phyloP scores from a whole-genome alignment of 2,329 filamentous ascomycete species.

The Diaporthe sp. region DNA sequence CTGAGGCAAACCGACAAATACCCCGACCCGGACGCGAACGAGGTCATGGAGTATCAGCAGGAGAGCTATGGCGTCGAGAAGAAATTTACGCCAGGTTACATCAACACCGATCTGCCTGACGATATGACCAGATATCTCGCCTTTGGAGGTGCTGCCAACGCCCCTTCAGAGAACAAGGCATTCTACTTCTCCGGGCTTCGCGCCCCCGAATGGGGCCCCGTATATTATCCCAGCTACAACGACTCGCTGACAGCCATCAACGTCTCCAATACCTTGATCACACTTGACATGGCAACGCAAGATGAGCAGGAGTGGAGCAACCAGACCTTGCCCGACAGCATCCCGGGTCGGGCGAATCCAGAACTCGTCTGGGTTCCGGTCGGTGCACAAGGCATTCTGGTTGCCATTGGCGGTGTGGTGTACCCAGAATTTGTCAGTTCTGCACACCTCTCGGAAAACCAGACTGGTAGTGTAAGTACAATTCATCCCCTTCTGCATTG shows the following conservation, averaged over 20 bases:
- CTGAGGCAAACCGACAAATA: slow-evolving; percentile 51
- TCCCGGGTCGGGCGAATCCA: slow-evolving; percentile 71
- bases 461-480: slow-evolving; percentile 56
- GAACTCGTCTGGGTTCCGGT: slow-evolving; percentile 84
- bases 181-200: slow-evolving; percentile 79
- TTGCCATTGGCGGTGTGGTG: slow-evolving; percentile 82
- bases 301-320: slow-evolving; percentile 69
- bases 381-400: slow-evolving; percentile 79
- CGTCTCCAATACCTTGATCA: slow-evolving; percentile 70
- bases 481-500: background rate
- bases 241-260: slow-evolving; percentile 56
- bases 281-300: slow-evolving; percentile 70
- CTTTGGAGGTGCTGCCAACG: slow-evolving; percentile 74
- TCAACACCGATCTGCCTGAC: slow-evolving; percentile 55
- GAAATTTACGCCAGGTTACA: slow-evolving; percentile 58
- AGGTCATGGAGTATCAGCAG: slow-evolving; percentile 65
- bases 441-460: slow-evolving; percentile 49
- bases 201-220: slow-evolving; percentile 62
- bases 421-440: slow-evolving; percentile 64
- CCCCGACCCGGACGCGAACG: slow-evolving; percentile 55
- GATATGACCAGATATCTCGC: slow-evolving; percentile 73
- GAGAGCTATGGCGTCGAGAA: slow-evolving; percentile 65
- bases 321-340: slow-evolving; percentile 60
- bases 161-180: slow-evolving; percentile 78
- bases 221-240: slow-evolving; percentile 56